These are phyloP conservation scores for Phytophthora chlamydospora DNA, from an alignment of 352 stramenopile genomes.

Conservation along the genomic window DNA sequence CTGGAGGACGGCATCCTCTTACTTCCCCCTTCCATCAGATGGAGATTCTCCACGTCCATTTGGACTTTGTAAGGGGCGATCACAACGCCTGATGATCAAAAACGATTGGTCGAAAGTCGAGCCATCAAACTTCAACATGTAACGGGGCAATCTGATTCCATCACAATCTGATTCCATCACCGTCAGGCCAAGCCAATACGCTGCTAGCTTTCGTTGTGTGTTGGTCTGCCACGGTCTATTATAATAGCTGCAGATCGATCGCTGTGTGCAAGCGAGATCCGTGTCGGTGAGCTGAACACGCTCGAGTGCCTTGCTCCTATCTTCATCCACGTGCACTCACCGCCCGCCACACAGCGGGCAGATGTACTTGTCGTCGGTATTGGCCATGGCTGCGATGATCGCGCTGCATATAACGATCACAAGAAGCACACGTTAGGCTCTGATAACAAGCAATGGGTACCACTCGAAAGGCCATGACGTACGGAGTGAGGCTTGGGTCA, in stretches of 20 bases:
- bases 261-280: background rate
- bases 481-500: slow-evolving; percentile 71
- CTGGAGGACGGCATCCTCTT: slow-evolving; percentile 6
- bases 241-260: slow-evolving; percentile 27
- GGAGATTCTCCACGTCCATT: no score
- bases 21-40: no score
- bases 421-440: slow-evolving; percentile 18
- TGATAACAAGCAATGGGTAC: background rate
- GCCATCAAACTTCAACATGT: no score
- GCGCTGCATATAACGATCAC: slow-evolving; percentile 33
- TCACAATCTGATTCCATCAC: no score
- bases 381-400: slow-evolving; percentile 59
- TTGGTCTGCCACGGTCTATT: slow-evolving; percentile 15
- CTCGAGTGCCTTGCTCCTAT: slow-evolving; percentile 4
- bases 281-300: background rate
- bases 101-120: no score
- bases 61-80: no score
- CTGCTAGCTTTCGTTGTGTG: no score
- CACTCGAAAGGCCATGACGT: slow-evolving; percentile 29
- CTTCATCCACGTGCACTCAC: slow-evolving; percentile 32
- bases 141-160: no score
- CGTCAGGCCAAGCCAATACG: no score
- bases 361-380: slow-evolving; percentile 88
- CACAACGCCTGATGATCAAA: no score
- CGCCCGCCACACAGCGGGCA: slow-evolving; percentile 76